phyloP scores from a whole-genome alignment of 73 alveolate genomes.

The Uronychia binucleata region DNA sequence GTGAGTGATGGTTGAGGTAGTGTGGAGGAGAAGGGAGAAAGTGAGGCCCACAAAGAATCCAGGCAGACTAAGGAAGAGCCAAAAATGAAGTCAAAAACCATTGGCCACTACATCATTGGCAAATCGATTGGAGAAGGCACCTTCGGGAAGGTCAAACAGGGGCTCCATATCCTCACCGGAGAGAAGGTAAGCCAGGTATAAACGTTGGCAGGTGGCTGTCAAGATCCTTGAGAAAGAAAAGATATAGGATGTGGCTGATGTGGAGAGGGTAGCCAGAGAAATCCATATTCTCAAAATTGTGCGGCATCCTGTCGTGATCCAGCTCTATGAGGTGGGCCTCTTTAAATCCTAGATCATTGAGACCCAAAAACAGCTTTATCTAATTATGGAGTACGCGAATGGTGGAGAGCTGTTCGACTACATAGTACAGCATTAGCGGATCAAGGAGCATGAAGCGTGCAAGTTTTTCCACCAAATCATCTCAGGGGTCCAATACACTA shows the following conservation, averaged over 20 bases:
- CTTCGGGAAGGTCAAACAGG: conserved; percentile 66
- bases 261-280: conserved; percentile 82
- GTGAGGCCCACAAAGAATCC: too few species aligned
- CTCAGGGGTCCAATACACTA: conserved; percentile 83
- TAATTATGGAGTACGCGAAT: conserved; percentile 82
- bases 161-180: conserved; percentile 61
- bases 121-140: conserved; percentile 70
- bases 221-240: conserved; percentile 86
- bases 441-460: conserved; percentile 78
- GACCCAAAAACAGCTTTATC: conserved; percentile 72
- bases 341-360: conserved; percentile 60
- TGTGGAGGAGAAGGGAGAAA: too few species aligned
- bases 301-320: conserved; percentile 83
- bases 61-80: too few species aligned
- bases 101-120: conserved; percentile 52
- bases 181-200: conserved; percentile 39
- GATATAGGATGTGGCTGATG: conserved; percentile 85
- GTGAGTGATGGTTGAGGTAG: too few species aligned
- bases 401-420: conserved; percentile 89
- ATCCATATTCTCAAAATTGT: conserved; percentile 79
- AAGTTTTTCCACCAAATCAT: conserved; percentile 78
- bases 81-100: conserved; percentile 21
- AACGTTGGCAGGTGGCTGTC: conserved; percentile 72
- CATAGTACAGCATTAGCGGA: conserved; percentile 69
- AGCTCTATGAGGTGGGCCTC: conserved; percentile 71